These are phyloP conservation scores for Thalassiosira delicatula DNA, from an alignment of 352 stramenopile species.

Conservation along the genomic window DNA sequence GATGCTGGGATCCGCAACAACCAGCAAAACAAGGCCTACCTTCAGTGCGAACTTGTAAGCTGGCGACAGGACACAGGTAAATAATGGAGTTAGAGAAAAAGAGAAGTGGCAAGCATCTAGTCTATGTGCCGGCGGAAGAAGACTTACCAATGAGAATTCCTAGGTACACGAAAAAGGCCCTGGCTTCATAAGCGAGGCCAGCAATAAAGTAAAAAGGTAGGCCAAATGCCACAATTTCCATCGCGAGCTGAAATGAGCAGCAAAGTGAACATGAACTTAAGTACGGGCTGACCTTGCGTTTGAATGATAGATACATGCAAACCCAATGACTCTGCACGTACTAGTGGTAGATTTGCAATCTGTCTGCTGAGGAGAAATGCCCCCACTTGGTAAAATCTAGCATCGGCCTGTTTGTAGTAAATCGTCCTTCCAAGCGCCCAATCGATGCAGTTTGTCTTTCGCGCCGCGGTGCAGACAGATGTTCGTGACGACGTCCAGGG, in stretches of 20 bases:
- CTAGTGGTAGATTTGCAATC: constrained; percentile 54
- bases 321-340: constrained; percentile 9
- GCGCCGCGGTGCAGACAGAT: too few species aligned
- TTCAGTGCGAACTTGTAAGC: constrained; percentile 62
- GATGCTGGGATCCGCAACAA: too few species aligned
- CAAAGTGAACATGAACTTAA: too few species aligned
- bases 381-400: constrained; percentile 66
- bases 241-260: constrained; percentile 32
- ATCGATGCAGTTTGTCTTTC: too few species aligned
- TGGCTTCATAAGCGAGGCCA: constrained; percentile 50
- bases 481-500: too few species aligned
- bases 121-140: neutral
- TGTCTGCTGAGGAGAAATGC: constrained; percentile 63
- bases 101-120: too few species aligned
- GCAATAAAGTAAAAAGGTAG: constrained; percentile 68
- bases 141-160: constrained; percentile 60
- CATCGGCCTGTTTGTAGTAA: constrained; percentile 80
- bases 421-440: constrained; percentile 61
- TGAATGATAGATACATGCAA: constrained; percentile 10
- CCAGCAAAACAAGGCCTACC: too few species aligned
- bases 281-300: neutral
- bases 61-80: neutral
- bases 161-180: constrained; percentile 64
- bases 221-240: constrained; percentile 68
- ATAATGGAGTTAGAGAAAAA: neutral